Base-by-base conservation (phyloP, 2,329 filamentous ascomycete species). In the Sporothrix schenckii region DNA sequence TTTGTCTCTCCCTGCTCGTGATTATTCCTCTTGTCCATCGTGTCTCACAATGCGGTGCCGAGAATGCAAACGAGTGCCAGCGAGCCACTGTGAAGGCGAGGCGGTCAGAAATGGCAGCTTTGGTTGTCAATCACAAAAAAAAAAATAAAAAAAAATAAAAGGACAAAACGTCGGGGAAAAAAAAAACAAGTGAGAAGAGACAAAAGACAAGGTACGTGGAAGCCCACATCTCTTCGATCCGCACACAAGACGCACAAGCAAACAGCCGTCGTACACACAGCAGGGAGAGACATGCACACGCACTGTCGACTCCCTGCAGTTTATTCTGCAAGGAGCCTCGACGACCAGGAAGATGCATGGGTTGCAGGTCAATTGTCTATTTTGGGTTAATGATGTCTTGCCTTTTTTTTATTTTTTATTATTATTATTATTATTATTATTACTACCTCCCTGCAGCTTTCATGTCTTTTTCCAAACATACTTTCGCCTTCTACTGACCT, bases 251-350 rank as follows among this genome's bases (percentile, higher is more conserved):
- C 24, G 58, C 58, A 63, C 39, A 27, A 44, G 24, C 58, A 27
- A 47, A 63, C 21, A 47, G 39, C 9, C 58, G 44, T 47, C 39
- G 11, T 44, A 44, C 41, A 44, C 56, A 60, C 56, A 61, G 58
- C 11, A 61, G 39, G 58, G 34, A 49, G 60, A 65, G 21, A 50
- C 60, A 65, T 24, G n/a, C 24, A 65, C 44, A 65, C 24, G 9
- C 24, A 63, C 4, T 30, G 13, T 24, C 24, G 1, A 24, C 50
- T 24, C 61, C 61, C 61, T 65, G 44, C 47, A 44, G 30, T n/a
- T 14, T 50, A 21, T 65, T 65, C 44, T 65, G 61, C 44, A 65
- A 65, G 61, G 61, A 65, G 61, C 61, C 24, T 65, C 39, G 41
- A 19, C 58, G 21, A 39, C 58, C 58, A 63, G 39, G 58, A 21